Evolutionary conservation across 78 protist species (phyloP), one percentile per base, ranked within the genome.

Genomic region (Protostelium mycophagum): DNA sequence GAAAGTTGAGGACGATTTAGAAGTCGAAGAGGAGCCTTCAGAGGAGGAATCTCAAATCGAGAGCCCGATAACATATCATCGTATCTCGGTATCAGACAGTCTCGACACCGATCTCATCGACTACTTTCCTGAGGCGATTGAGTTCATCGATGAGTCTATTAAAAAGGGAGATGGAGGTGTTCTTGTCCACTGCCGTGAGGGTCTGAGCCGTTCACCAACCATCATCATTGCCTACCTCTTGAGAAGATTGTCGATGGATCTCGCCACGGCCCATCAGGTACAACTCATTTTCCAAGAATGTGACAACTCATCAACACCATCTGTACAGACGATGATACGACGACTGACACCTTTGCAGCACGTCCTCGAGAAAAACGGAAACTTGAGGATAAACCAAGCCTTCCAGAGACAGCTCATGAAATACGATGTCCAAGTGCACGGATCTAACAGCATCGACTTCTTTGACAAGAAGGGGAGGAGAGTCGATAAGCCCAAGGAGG

Each of bases 201-300:
- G 94, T 1, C 86, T 89, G 83, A 88, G 91, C 89, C 86, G 94
- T 83, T 91, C 94, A 29, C 94, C 94, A 38, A 83, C 94, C 28
- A 88, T 91, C 51, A 86, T 91, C 28, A 88, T 91, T 1, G 90
- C 91, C 5, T 91, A 91, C 39, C 83, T 91, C 34, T 88, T 91
- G 91, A 88, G 16, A 51, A 5, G 16, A 25, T 16, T 25, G 31
- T 5, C 73, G 31, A 51, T 51, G 73, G 73, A 51, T 51, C 16
- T 51, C 31, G 73, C 73, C 73, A 51, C 73, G 73, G 73, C 73
- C 16, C 73, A 51, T 16, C n/a, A n/a, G n/a, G n/a, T n/a, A n/a
- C n/a, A n/a, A n/a, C n/a, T n/a, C n/a, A n/a, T n/a, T n/a, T n/a
- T n/a, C n/a, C n/a, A n/a, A n/a, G n/a, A n/a, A n/a, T n/a, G n/a